Conservation (phyloP, 73 alveolate species). For the Tetrahymena borealis region DNA sequence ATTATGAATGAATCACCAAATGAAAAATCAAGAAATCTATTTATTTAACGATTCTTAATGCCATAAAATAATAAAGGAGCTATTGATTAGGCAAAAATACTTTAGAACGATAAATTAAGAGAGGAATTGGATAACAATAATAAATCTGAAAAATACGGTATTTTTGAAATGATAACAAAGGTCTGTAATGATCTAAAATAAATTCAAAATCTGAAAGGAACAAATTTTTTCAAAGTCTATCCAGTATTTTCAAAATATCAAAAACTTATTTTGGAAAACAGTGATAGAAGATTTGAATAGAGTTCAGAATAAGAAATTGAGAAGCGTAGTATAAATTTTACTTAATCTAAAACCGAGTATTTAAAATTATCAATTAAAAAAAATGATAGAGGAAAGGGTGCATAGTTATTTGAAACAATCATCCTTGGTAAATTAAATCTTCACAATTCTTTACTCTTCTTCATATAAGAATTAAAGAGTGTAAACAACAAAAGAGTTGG, state of each 20-base stretch:
- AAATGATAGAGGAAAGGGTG: neutral
- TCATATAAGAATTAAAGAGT: too few relatives aligned
- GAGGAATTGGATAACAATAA: neutral
- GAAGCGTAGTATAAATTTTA: neutral
- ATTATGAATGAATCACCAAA: neutral
- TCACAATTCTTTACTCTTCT: too few relatives aligned
- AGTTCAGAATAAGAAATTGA: neutral
- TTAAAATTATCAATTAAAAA: neutral
- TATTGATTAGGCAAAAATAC: too few relatives aligned
- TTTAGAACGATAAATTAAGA: too few relatives aligned
- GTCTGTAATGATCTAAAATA: neutral
- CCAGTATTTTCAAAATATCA: neutral
- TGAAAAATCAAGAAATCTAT: neutral
- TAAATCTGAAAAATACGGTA: neutral
- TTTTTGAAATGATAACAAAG: too few relatives aligned
- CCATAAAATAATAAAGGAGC: neutral
- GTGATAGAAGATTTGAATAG: neutral
- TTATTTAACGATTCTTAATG: neutral
- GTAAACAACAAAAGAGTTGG: too few relatives aligned
- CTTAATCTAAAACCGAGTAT: neutral
- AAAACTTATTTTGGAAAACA: neutral
- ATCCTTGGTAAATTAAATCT: neutral
- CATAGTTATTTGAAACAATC: neutral
- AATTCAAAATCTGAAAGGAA: neutral
- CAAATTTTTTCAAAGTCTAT: neutral